Evolutionary conservation across 2,329 filamentous ascomycete species (phyloP).

Genomic region (Plenodomus lindquistii): DNA sequence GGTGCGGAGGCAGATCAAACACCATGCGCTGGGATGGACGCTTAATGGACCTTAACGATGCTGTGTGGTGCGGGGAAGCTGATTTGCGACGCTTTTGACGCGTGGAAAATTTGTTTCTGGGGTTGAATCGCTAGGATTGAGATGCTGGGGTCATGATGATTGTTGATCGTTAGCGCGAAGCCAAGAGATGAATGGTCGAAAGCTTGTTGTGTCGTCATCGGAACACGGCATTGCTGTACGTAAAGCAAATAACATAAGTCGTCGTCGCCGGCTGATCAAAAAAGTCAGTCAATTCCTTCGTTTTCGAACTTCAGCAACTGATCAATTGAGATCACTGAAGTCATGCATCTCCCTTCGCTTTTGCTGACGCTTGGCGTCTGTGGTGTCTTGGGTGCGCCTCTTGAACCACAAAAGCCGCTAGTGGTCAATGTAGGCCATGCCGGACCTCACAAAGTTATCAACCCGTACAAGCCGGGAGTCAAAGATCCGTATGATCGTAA

Average conservation of each 20-base stretch:
- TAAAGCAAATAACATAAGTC: constrained; percentile 14
- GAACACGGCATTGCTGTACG: constrained; percentile 26
- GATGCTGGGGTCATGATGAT: constrained; percentile 6
- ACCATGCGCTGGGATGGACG: not conserved
- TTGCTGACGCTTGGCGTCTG: constrained; percentile 36
- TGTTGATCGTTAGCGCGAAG: constrained; percentile 9
- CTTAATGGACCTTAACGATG: not conserved
- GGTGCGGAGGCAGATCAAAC: not conserved
- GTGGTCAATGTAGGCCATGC: constrained; percentile 30
- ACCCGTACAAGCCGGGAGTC: constrained; percentile 64
- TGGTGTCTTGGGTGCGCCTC: constrained; percentile 30
- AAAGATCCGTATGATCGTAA: constrained; percentile 66
- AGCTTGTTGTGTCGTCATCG: constrained; percentile 48
- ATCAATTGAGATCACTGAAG: constrained; percentile 18
- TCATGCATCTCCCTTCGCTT: constrained; percentile 36
- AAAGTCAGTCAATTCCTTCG: not conserved
- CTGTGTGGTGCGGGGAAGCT: constrained; percentile 8
- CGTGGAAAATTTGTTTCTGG: constrained; percentile 14
- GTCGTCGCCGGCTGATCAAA: constrained; percentile 2
- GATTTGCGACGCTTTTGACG: constrained; percentile 3
- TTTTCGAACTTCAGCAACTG: constrained; percentile 1
- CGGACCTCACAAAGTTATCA: constrained; percentile 24
- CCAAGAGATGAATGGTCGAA: constrained; percentile 12
- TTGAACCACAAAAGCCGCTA: constrained; percentile 47
- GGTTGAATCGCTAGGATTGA: too few species aligned